These are phyloP conservation scores for Ganoderma lingzhi DNA, from an alignment of 1,284 basidiomycete genomes.

Conservation along the genomic window DNA sequence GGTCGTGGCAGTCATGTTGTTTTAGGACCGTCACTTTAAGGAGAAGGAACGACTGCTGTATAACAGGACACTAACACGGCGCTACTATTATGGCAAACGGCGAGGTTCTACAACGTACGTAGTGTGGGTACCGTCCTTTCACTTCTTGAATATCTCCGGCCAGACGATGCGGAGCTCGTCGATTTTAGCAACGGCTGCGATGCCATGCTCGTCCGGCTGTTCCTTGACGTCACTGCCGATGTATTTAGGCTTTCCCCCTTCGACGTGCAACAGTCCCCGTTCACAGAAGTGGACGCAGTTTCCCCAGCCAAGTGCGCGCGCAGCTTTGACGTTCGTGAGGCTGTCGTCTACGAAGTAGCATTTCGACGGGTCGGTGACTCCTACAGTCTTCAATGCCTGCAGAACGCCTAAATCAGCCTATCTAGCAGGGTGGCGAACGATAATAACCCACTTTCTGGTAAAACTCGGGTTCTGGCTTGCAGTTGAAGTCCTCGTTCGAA, in stretches of 20 bases:
- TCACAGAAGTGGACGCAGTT: constrained; percentile 81
- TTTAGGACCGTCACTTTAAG: constrained; percentile 45
- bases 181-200: constrained; percentile 58
- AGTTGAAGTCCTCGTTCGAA: constrained; percentile 69
- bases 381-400: constrained; percentile 71
- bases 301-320: constrained; percentile 72
- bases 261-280: constrained; percentile 63
- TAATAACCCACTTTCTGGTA: constrained; percentile 60
- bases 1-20: constrained; percentile 76
- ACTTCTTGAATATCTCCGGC: constrained; percentile 70
- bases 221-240: constrained; percentile 51
- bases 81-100: not conserved
- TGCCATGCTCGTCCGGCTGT: constrained; percentile 48
- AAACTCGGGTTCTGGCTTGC: constrained; percentile 84
- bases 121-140: not conserved
- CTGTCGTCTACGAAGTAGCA: constrained; percentile 84
- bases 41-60: not conserved
- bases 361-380: constrained; percentile 66
- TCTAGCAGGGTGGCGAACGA: not conserved
- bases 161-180: constrained; percentile 74
- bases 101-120: not conserved
- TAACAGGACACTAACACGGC: not conserved
- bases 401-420: not conserved
- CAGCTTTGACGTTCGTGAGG: constrained; percentile 70
- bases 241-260: constrained; percentile 64